Conservation (phyloP, 208 protist species). For the Wallacemonas sp. region DNA sequence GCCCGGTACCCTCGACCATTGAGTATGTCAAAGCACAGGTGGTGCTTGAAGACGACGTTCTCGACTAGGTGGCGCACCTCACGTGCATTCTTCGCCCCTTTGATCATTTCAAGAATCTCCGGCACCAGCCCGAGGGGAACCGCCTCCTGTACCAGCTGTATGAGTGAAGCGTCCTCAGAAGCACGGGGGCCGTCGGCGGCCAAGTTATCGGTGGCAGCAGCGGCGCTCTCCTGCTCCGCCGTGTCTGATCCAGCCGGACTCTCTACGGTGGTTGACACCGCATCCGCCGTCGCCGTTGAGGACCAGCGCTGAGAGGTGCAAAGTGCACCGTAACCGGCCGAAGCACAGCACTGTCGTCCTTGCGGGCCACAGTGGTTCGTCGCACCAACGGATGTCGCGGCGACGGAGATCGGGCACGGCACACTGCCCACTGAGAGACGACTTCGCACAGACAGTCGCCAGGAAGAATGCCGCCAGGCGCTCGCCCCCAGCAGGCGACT, state of each 20-base stretch:
- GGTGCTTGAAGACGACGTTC: slow-evolving; percentile 65
- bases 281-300: background rate
- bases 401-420: too few species aligned
- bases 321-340: too few species aligned
- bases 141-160: slow-evolving; percentile 40
- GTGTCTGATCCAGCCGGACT: too few species aligned
- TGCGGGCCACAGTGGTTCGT: too few species aligned
- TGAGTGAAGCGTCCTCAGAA: slow-evolving; percentile 23
- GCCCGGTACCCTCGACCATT: slow-evolving; percentile 88
- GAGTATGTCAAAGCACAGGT: slow-evolving; percentile 70
- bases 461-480: too few species aligned
- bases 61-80: slow-evolving; percentile 79
- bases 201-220: background rate
- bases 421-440: too few species aligned
- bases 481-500: too few species aligned
- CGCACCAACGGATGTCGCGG: too few species aligned
- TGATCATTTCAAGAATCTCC: slow-evolving; percentile 58
- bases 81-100: slow-evolving; percentile 56
- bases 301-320: background rate
- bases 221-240: background rate
- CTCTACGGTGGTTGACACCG: background rate
- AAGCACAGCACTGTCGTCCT: too few species aligned
- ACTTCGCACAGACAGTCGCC: too few species aligned
- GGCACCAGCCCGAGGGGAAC: slow-evolving; percentile 46
- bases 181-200: too few species aligned